phyloP scores from a whole-genome alignment of 352 stramenopile genomes.

The Phytophthora ramorum region DNA sequence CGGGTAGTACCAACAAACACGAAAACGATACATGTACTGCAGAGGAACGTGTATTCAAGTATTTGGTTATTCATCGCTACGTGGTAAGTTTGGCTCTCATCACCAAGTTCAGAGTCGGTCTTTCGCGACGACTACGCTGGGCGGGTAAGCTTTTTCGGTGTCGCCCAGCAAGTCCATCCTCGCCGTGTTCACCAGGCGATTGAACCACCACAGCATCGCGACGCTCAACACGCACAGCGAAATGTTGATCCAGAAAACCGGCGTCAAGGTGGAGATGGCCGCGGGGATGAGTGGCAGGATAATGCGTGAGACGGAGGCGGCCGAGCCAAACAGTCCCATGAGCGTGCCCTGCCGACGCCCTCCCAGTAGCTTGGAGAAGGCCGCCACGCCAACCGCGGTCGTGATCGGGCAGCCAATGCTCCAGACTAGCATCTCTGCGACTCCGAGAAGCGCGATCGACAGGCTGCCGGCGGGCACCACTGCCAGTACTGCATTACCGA shows the following conservation, averaged over 20 bases:
- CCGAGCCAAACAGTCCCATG: conserved; percentile 75
- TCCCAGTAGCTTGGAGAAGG: conserved; percentile 75
- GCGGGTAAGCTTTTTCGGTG: conserved; percentile 33
- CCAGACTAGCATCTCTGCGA: conserved; percentile 72
- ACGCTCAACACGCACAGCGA: conserved; percentile 60
- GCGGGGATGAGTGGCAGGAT: conserved; percentile 70
- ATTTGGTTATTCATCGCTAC: background rate
- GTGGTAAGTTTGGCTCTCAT: background rate
- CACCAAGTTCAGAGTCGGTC: conserved; percentile 4
- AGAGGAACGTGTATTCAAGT: too few relatives aligned
- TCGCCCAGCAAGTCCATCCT: conserved; percentile 50
- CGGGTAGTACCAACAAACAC: background rate
- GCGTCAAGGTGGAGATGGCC: conserved; percentile 60
- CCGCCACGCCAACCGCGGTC: conserved; percentile 68
- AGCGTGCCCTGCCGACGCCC: conserved; percentile 69
- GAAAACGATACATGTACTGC: too few relatives aligned
- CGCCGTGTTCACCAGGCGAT: conserved; percentile 45
- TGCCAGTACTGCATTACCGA: conserved; percentile 65
- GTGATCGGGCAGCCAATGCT: conserved; percentile 78
- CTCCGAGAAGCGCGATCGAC: conserved; percentile 46
- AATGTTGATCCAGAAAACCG: conserved; percentile 78
- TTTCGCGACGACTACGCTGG: conserved; percentile 25
- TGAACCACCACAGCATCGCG: conserved; percentile 67
- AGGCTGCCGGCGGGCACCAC: conserved; percentile 39
- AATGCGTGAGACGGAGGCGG: conserved; percentile 76